Evolutionary conservation across 2,329 filamentous ascomycete genomes (phyloP).

Genomic region (Aspergillus pseudotamarii): DNA sequence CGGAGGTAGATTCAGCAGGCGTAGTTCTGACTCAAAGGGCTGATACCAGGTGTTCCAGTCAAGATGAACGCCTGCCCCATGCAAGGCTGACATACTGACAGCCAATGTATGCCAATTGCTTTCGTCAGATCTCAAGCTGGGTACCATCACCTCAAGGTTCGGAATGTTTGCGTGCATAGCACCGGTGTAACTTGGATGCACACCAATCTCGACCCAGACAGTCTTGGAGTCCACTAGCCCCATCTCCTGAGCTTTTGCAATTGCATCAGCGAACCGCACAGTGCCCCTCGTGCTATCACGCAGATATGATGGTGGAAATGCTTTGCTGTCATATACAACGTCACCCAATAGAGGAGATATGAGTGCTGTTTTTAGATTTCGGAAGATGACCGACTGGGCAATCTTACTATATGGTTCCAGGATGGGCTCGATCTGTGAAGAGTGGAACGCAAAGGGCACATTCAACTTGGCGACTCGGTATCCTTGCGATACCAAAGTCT

Average conservation of each 20-base stretch:
- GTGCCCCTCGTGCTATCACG: conserved; percentile 66
- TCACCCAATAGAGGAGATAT: conserved; percentile 69
- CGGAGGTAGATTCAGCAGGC: conserved; percentile 63
- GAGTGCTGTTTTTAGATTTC: conserved; percentile 62
- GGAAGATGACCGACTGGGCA: conserved; percentile 50
- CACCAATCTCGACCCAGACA: conserved; percentile 72
- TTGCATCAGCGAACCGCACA: conserved; percentile 68
- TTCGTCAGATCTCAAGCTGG: conserved; percentile 66
- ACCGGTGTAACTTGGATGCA: conserved; percentile 68
- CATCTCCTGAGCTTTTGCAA: conserved; percentile 60
- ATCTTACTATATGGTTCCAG: conserved; percentile 17
- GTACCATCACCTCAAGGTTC: conserved; percentile 56
- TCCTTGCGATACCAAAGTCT: conserved; percentile 54
- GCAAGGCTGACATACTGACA: conserved; percentile 60
- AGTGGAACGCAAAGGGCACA: conserved; percentile 62
- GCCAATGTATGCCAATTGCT: conserved; percentile 66
- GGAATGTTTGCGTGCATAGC: conserved; percentile 69
- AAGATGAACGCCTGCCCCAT: conserved; percentile 64
- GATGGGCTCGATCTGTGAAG: conserved; percentile 24
- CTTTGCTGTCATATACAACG: conserved; percentile 56
- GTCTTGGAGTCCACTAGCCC: conserved; percentile 61
- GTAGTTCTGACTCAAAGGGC: conserved; percentile 60
- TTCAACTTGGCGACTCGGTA: conserved; percentile 66
- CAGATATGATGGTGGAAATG: conserved; percentile 65
- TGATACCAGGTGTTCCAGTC: conserved; percentile 72